Base-by-base conservation (phyloP, 129 eudicot genomes). In the Arctium lappa region DNA sequence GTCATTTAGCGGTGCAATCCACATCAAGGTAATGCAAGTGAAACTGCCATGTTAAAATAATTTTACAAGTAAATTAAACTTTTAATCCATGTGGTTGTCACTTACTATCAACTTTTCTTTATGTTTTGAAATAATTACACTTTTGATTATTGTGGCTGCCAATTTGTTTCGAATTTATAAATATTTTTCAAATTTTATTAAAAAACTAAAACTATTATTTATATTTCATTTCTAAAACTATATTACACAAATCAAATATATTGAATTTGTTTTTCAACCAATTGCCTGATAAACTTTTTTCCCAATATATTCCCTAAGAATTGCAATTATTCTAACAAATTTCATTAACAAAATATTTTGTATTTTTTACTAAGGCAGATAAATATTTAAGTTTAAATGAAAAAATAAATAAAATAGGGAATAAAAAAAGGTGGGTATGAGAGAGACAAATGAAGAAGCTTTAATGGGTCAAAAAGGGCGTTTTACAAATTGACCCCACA, bases 401-500 rank as follows among this genome's bases (percentile, higher is more conserved):
- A 4, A 44, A 63, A 75, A 71, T 3, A 69, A 15, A 6, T 30
- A 56, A 63, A 74, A 42, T 22, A 76, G 4, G 72, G 56, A 82
- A 46, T 83, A 83, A 69, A 32, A 83, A 16, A 83, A 78, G 50
- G 68, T 15, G 30, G 38, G 74, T 30, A 42, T 83, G 86, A 83
- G 72, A 83, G 68, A 78, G 86, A 77, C 86, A 78, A 70, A 78
- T 83, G 74, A 83, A 40, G 79, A 50, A 37, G 72, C 86, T 78
- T 83, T 83, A 69, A 37, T 29, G 79, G 84, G 86, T 83, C 86
- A 83, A 83, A 83, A 83, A 71, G 77, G 36, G 74, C 9, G 79
- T 71, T 74, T 78, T 83, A 72, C 86, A 56, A 37, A 22, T n/a
- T 39, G 79, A 83, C 86, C 86, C 86, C 77, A 83, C 86, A 56